phyloP scores from a whole-genome alignment of 306 rosid species.

The Neltuma alba region DNA sequence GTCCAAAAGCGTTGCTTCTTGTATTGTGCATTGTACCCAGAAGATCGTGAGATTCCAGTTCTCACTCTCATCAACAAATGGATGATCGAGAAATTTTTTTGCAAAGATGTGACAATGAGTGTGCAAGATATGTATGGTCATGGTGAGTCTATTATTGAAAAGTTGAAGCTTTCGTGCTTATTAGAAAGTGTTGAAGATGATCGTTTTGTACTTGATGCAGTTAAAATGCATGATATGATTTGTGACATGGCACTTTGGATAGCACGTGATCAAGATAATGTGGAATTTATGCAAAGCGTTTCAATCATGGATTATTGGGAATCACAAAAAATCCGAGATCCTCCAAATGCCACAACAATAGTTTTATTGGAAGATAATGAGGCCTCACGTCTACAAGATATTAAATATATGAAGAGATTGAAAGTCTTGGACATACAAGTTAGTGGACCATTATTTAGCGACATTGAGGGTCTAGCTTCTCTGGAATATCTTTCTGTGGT shows the following conservation, averaged over 20 bases:
- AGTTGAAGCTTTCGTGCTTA: slow-evolving; percentile 12
- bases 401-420: background rate
- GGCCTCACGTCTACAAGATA: too few species aligned
- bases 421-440: background rate
- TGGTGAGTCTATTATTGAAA: background rate
- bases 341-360: background rate
- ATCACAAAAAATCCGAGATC: background rate
- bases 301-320: background rate
- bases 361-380: background rate
- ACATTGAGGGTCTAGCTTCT: background rate
- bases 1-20: slow-evolving; percentile 15
- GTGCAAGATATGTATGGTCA: background rate
- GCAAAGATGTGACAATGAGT: background rate
- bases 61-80: background rate
- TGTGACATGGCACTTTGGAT: slow-evolving; percentile 2
- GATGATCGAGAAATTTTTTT: slow-evolving; percentile 7
- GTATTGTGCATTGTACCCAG: slow-evolving; percentile 1
- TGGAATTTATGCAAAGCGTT: background rate
- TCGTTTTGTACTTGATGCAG: too few species aligned
- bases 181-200: background rate
- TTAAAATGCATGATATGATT: slow-evolving; percentile 19
- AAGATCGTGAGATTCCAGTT: background rate
- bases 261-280: background rate
- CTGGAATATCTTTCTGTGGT: slow-evolving; percentile 15
- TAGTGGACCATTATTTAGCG: too few species aligned